Evolutionary conservation across 2,329 filamentous ascomycete species (phyloP).

Genomic region (Verticillium tricorpus): DNA sequence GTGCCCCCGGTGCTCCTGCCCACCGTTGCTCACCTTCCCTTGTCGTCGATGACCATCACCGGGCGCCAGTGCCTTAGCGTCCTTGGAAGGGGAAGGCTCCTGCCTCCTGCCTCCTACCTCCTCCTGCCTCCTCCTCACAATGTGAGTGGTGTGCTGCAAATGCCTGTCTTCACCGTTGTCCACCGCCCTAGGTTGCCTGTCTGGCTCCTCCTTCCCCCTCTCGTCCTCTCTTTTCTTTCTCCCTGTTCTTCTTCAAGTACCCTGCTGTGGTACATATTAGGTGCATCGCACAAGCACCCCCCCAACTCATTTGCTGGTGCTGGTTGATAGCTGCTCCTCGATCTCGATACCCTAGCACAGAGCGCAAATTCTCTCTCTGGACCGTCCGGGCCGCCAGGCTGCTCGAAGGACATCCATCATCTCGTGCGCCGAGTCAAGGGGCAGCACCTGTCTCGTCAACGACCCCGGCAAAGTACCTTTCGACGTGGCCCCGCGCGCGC

Average conservation of each 20-base stretch:
- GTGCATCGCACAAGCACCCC: background rate
- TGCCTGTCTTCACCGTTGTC: no score
- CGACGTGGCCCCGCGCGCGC: conserved; percentile 2
- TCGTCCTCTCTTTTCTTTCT: background rate
- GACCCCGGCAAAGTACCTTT: background rate
- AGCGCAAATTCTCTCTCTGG: background rate
- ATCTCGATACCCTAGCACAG: background rate
- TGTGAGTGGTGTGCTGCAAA: no score
- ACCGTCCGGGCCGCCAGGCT: background rate
- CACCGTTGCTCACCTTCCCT: background rate
- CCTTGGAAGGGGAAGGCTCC: background rate
- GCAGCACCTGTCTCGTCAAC: background rate
- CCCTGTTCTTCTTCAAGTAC: background rate
- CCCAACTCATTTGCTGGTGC: background rate
- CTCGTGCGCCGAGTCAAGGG: background rate
- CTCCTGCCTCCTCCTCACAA: background rate
- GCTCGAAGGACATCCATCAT: background rate
- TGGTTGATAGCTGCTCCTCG: background rate
- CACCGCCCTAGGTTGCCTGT: background rate
- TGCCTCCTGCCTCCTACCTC: background rate
- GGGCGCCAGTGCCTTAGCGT: background rate
- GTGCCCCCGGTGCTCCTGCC: background rate
- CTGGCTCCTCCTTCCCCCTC: background rate
- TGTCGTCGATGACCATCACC: background rate
- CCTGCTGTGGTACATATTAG: background rate